Evolutionary conservation across 495 filamentous ascomycete genomes (phyloP), one percentile per base, ranked within the genome.

Genomic region (Hyaloscypha hepaticicola): DNA sequence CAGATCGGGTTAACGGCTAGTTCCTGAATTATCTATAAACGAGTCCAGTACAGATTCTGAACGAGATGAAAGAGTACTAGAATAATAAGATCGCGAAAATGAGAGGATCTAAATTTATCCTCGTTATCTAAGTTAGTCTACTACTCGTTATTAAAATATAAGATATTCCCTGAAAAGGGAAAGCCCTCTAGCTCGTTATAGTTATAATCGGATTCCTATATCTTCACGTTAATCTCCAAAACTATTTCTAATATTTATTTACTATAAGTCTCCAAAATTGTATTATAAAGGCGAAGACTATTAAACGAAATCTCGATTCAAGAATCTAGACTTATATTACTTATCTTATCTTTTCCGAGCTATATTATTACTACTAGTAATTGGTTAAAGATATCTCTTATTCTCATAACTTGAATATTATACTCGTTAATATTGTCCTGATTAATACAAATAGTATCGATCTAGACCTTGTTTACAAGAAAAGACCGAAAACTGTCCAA

Each of bases 1-100:
- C 1, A 4, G 61, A 27, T 64, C 61, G 61, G 52, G 61, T 51
- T 64, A 1, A 62, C 64, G 58, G 64, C 64, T 55, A 66, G 58
- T 53, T 66, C 64, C 58, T 66, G 64, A 61, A 66, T 62, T 60
- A 66, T 62, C 64, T 33, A 66, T 22, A 59, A 34, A n/a, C 64
- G 64, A 55, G 49, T 52, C 64, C 64, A 66, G 59, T 66, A 66
- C 51, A 51, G 51, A 64, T 64, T 64, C 52, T 28, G 34, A 64
- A 2, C 33, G 33, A 64, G 61, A 19, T 9, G 50, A 64, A 25
- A 26, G 52, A 64, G 61, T 64, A 48, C 48, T 3, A 50, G 8
- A 50, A 16, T 3, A 6, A 50, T 16, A 50, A 50, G 58, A 61
- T 61, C 41, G 58, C 58, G 58, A 61, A 61, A 61, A 61, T 61